phyloP scores from a whole-genome alignment of 257 asterid genomes.

The Avicennia marina region DNA sequence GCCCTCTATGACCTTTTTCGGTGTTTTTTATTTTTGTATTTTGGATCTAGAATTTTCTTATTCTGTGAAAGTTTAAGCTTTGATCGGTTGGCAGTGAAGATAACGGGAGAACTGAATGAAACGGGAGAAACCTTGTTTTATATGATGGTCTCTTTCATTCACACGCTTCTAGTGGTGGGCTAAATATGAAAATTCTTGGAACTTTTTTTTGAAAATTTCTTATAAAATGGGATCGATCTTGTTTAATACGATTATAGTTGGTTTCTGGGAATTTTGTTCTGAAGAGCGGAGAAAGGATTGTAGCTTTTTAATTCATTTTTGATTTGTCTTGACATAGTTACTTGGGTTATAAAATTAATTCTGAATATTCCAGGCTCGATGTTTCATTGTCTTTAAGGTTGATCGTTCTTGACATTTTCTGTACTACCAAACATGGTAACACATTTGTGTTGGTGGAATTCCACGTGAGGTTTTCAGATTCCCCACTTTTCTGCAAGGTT shows the following conservation, averaged over 20 bases:
- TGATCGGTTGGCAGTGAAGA: conserved; percentile 1
- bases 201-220: background rate
- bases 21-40: conserved; percentile 14
- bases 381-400: conserved; percentile 19
- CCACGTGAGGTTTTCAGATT: conserved; percentile 43
- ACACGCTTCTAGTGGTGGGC: background rate
- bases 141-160: conserved; percentile 10
- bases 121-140: background rate
- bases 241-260: background rate
- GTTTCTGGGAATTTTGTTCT: conserved; percentile 14
- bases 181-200: background rate
- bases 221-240: background rate
- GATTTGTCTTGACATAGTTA: conserved; percentile 19
- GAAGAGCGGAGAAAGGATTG: conserved; percentile 13
- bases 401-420: conserved; percentile 30
- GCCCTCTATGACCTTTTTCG: background rate
- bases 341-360: conserved; percentile 12
- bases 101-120: background rate
- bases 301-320: conserved; percentile 15
- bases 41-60: background rate
- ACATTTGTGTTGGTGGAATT: conserved; percentile 34
- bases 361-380: conserved; percentile 22
- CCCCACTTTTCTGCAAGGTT: conserved; percentile 24
- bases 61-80: background rate
- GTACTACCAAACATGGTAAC: conserved; percentile 14